Conservation (phyloP, 345 rosid genomes). For the Corymbia maculata region DNA sequence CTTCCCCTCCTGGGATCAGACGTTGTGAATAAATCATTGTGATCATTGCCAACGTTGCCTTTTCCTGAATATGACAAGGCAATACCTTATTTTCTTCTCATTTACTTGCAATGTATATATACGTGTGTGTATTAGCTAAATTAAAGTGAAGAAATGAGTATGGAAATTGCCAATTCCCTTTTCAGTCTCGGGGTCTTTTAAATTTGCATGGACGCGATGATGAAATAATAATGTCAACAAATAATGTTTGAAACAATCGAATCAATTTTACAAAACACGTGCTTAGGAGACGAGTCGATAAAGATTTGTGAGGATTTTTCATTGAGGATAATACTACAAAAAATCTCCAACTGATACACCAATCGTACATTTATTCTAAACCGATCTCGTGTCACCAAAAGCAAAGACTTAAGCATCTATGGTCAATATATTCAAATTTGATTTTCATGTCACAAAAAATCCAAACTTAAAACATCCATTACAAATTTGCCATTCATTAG, state of each 20-base stretch:
- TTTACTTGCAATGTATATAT: background rate
- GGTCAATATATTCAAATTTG: accelerated
- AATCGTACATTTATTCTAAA: too few species aligned
- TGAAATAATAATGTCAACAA: background rate
- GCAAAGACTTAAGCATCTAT: background rate
- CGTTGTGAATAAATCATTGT: too few species aligned
- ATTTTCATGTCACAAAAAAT: accelerated
- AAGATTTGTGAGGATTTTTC: background rate
- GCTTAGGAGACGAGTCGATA: accelerated
- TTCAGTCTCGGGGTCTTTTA: background rate
- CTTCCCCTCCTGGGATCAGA: background rate
- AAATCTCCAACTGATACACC: background rate
- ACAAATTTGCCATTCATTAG: background rate
- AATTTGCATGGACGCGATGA: background rate
- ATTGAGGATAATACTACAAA: accelerated
- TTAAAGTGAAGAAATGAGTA: background rate
- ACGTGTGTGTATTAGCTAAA: background rate
- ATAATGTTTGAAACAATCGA: background rate
- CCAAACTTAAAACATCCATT: accelerated
- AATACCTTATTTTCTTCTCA: background rate
- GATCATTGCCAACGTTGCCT: background rate
- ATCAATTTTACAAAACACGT: background rate
- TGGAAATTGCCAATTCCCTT: background rate
- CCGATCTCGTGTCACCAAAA: background rate
- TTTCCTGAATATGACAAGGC: background rate